Evolutionary conservation across 202 grass and related monocot species (phyloP).

Genomic region (Brachypodium distachyon): DNA sequence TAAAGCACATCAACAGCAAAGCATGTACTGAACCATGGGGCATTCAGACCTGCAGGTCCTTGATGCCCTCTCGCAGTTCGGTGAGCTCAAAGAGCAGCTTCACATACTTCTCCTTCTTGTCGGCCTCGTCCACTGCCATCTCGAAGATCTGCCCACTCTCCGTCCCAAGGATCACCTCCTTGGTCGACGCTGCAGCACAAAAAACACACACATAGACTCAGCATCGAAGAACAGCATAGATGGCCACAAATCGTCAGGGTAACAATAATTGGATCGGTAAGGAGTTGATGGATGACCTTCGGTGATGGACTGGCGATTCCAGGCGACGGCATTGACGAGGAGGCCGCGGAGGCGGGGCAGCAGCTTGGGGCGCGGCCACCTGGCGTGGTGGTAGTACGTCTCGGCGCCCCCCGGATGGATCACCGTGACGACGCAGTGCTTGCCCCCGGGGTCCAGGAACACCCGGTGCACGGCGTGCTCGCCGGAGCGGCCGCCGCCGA

Average conservation of each 20-base stretch:
- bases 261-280: background rate
- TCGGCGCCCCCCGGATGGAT: constrained; percentile 56
- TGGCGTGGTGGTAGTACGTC: constrained; percentile 92
- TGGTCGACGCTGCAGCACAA: constrained; percentile 66
- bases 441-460: constrained; percentile 86
- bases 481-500: constrained; percentile 61
- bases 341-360: constrained; percentile 63
- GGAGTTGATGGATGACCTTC: constrained; percentile 31
- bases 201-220: background rate
- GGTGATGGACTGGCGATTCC: constrained; percentile 89
- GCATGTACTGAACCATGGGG: background rate
- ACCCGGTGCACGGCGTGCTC: constrained; percentile 83
- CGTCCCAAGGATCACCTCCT: constrained; percentile 87
- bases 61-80: constrained; percentile 72
- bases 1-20: background rate
- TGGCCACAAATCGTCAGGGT: background rate
- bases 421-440: constrained; percentile 83
- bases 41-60: constrained; percentile 59
- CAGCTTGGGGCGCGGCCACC: constrained; percentile 72
- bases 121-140: constrained; percentile 74
- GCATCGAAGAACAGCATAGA: background rate
- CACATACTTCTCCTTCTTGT: constrained; percentile 95
- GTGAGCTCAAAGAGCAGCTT: constrained; percentile 76
- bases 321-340: constrained; percentile 79
- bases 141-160: constrained; percentile 72